Evolutionary conservation across 805 yeast species (phyloP).

Genomic region (Kuraishia molischiana): DNA sequence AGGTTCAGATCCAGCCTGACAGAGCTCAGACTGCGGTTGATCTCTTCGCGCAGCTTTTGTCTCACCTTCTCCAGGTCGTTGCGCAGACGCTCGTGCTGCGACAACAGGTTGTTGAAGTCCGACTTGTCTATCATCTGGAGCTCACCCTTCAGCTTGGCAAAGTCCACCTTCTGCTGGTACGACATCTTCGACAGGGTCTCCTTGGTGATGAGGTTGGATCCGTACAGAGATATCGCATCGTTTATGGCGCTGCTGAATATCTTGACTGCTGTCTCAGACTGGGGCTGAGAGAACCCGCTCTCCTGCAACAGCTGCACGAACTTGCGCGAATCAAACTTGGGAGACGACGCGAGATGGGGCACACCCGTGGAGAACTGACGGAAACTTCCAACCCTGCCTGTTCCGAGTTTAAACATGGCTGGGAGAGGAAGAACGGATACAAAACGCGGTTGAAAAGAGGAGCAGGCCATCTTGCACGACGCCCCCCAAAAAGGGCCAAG

Average conservation of each 20-base stretch:
- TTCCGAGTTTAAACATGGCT: too few species aligned
- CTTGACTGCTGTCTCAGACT: slow-evolving; percentile 70
- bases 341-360: background rate
- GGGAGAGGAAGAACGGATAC: too few species aligned
- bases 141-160: slow-evolving; percentile 90
- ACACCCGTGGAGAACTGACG: background rate
- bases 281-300: slow-evolving; percentile 65
- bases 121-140: slow-evolving; percentile 79
- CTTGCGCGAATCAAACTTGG: slow-evolving; percentile 65
- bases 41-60: slow-evolving; percentile 81
- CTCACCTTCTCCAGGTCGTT: slow-evolving; percentile 81
- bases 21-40: slow-evolving; percentile 81
- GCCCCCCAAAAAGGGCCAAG: too few species aligned
- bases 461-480: too few species aligned
- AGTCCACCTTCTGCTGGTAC: slow-evolving; percentile 94
- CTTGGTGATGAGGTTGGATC: slow-evolving; percentile 73
- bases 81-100: slow-evolving; percentile 78
- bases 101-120: slow-evolving; percentile 72
- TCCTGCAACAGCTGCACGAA: slow-evolving; percentile 58
- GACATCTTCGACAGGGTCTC: slow-evolving; percentile 77
- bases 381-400: too few species aligned
- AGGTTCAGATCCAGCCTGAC: slow-evolving; percentile 84
- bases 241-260: slow-evolving; percentile 67
- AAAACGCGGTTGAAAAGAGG: background rate
- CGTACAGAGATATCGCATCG: slow-evolving; percentile 69